Evolutionary conservation across 495 filamentous ascomycete species (phyloP).

Genomic region (Daldinia vernicosa): DNA sequence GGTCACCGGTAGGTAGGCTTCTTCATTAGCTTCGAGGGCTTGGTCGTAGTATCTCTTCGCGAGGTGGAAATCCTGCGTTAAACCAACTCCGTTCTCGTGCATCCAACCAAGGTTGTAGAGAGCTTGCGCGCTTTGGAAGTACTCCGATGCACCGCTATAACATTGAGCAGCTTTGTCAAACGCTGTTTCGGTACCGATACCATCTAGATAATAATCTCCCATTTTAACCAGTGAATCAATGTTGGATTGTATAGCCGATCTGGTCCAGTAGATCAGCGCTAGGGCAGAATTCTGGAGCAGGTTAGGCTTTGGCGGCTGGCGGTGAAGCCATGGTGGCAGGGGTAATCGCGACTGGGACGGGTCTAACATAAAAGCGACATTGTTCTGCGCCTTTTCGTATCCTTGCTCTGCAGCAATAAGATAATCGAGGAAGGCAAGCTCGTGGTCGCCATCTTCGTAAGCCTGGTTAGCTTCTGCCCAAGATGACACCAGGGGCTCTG

Average conservation of each 20-base stretch:
- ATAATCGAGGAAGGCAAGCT: slow-evolving; percentile 82
- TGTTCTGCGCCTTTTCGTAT: slow-evolving; percentile 91
- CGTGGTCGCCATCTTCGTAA: slow-evolving; percentile 84
- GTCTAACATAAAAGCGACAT: slow-evolving; percentile 92
- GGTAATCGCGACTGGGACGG: slow-evolving; percentile 68
- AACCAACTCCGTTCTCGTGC: slow-evolving; percentile 95
- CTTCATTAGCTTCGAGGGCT: slow-evolving; percentile 86
- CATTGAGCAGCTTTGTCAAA: slow-evolving; percentile 90
- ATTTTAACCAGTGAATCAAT: slow-evolving; percentile 96
- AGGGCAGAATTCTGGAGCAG: slow-evolving; percentile 76
- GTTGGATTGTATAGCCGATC: slow-evolving; percentile 91
- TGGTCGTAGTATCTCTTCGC: slow-evolving; percentile 96
- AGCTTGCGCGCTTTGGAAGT: slow-evolving; percentile 89
- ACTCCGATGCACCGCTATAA: slow-evolving; percentile 91
- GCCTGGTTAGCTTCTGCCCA: slow-evolving; percentile 87
- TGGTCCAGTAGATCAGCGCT: slow-evolving; percentile 94
- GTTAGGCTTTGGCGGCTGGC: slow-evolving; percentile 50
- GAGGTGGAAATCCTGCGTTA: slow-evolving; percentile 95
- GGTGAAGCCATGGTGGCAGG: slow-evolving; percentile 50
- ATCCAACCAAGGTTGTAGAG: slow-evolving; percentile 99
- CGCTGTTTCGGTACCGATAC: slow-evolving; percentile 77
- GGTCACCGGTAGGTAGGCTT: slow-evolving; percentile 94
- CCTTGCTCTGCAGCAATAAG: slow-evolving; percentile 97
- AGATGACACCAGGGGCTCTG: slow-evolving; percentile 83
- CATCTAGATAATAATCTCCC: slow-evolving; percentile 93